A percentile compares a stretch with the other conserved stretches of the same genome.
Evolutionary conservation across 768 basidiomycete genomes (phyloP).

Genomic region (Auriscalpium vulgare): DNA sequence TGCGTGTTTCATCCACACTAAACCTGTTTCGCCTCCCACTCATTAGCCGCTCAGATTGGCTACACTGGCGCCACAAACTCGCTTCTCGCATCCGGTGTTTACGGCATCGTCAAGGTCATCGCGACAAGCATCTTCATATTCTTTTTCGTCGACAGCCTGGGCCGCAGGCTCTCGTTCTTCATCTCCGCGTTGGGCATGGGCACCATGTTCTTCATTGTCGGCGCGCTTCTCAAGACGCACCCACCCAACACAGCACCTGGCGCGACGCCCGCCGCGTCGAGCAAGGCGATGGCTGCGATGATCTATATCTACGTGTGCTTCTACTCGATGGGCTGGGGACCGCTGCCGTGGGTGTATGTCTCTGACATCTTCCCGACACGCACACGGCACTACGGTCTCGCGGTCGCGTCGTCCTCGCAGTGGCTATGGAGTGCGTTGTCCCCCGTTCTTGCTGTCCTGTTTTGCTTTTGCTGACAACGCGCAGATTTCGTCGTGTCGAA

Average conservation of each 20-base stretch:
- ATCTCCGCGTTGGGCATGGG: conserved; percentile 78
- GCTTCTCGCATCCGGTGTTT: conserved; percentile 67
- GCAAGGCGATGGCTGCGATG: conserved; percentile 79
- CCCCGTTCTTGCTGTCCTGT: neutral
- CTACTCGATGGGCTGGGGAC: conserved; percentile 85
- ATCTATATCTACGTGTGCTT: conserved; percentile 84
- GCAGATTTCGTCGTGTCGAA: conserved; percentile 68
- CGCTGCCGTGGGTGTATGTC: conserved; percentile 52
- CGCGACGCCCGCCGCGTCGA: conserved; percentile 35
- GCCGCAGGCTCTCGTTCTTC: conserved; percentile 62
- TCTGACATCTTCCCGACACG: conserved; percentile 84
- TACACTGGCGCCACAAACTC: conserved; percentile 50
- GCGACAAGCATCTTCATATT: conserved; percentile 61
- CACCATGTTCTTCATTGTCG: conserved; percentile 72
- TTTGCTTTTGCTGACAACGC: neutral
- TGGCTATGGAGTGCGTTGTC: conserved; percentile 70
- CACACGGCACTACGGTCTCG: conserved; percentile 74
- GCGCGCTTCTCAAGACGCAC: conserved; percentile 74
- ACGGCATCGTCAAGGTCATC: conserved; percentile 59
- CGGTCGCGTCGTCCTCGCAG: conserved; percentile 67
- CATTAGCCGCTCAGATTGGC: conserved; percentile 42
- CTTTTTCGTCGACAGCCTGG: conserved; percentile 58
- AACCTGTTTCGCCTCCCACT: neutral
- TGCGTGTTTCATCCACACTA: conserved; percentile 20
- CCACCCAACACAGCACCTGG: conserved; percentile 38